These are phyloP conservation scores for Triticum urartu DNA, from an alignment of 176 grass and related monocot genomes.

Conservation along the genomic window DNA sequence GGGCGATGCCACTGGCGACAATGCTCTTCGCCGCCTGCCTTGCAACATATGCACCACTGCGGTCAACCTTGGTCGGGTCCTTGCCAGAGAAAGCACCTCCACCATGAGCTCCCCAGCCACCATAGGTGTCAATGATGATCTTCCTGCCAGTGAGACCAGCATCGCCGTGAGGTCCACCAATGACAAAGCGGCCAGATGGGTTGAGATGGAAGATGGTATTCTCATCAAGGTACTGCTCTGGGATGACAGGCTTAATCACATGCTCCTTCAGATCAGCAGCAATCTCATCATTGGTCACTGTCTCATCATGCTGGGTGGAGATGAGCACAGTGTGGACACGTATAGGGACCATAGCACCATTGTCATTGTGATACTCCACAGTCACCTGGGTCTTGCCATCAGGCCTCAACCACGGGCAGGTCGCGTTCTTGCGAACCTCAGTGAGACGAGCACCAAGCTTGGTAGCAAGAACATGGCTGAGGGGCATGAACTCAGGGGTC, in stretches of 20 bases:
- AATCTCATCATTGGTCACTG: conserved; percentile 16
- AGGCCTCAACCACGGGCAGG: conserved; percentile 59
- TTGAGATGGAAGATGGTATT: conserved; percentile 24
- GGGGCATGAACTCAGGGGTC: conserved; percentile 17
- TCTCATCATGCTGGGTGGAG: conserved; percentile 18
- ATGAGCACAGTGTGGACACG: conserved; percentile 22
- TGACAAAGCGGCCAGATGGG: conserved; percentile 23
- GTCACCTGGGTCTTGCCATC: conserved; percentile 39
- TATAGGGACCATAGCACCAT: conserved; percentile 12
- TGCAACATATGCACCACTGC: conserved; percentile 6
- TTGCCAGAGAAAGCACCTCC: conserved; percentile 19
- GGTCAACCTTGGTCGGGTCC: conserved; percentile 4
- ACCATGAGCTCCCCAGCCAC: conserved; percentile 21
- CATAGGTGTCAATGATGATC: conserved; percentile 22
- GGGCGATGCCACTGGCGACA: neutral
- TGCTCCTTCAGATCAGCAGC: conserved; percentile 21
- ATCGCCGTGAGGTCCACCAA: conserved; percentile 17
- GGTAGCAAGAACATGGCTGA: conserved; percentile 55
- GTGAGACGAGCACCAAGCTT: conserved; percentile 66
- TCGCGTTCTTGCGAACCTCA: conserved; percentile 56
- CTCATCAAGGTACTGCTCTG: conserved; percentile 22
- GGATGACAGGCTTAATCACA: conserved; percentile 18
- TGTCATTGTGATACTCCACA: conserved; percentile 11
- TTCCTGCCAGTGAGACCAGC: conserved; percentile 19
- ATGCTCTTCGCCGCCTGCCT: conserved; percentile 19